Conservation (phyloP, 1,284 basidiomycete genomes). For the Kwoniella shivajii region DNA sequence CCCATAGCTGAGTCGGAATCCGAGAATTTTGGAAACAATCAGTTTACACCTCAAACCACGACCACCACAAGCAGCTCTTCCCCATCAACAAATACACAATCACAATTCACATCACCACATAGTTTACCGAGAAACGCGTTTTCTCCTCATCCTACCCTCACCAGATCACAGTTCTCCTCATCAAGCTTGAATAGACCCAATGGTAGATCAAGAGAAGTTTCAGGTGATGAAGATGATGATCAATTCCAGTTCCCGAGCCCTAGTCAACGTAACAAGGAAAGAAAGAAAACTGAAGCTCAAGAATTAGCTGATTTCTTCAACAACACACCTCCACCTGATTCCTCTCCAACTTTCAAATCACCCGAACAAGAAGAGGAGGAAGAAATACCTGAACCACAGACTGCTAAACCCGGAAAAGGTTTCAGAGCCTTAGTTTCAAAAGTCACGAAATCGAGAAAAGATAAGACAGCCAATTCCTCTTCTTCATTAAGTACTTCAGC, state of each 20-base stretch:
- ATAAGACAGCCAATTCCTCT: conserved; percentile 12
- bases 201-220: background rate
- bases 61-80: background rate
- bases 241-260: background rate
- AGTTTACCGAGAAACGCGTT: background rate
- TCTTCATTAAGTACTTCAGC: background rate
- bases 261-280: conserved; percentile 4
- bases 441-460: conserved; percentile 29
- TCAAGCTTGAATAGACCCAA: conserved; percentile 2
- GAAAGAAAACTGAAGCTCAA: conserved; percentile 29
- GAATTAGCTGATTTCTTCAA: conserved; percentile 50
- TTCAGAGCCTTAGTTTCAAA: conserved; percentile 39
- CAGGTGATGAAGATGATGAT: conserved; percentile 5
- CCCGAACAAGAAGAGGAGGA: background rate
- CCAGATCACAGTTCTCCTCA: conserved; percentile 7
- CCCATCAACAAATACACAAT: background rate
- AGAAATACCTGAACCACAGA: conserved; percentile 14
- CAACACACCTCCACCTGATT: conserved; percentile 31
- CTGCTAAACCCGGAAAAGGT: conserved; percentile 26
- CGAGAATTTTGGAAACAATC: background rate
- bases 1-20: conserved; percentile 1
- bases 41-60: background rate
- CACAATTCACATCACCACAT: background rate
- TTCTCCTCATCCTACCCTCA: conserved; percentile 1
- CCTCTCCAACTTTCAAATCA: background rate